Evolutionary conservation across 305 asterid genomes (phyloP).

Genomic region (Petunia hybrid): DNA sequence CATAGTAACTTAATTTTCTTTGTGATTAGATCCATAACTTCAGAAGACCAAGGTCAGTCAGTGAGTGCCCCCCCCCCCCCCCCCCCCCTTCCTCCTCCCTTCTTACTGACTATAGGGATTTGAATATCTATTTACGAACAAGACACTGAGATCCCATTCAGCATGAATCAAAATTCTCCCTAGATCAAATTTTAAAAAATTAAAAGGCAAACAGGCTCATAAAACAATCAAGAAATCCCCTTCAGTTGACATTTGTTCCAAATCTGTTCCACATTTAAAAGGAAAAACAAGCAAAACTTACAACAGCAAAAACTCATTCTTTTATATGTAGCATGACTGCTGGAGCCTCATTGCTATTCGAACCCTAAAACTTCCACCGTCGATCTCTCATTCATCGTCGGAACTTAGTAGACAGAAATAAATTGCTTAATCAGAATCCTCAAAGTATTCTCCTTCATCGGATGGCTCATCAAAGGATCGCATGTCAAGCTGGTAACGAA

Average conservation of each 20-base stretch:
- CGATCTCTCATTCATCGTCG: not conserved
- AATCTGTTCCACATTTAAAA: slow-evolving; percentile 14
- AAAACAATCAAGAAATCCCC: slow-evolving; percentile 15
- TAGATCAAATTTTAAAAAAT: not conserved
- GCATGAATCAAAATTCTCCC: slow-evolving; percentile 4
- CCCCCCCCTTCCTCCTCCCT: not conserved
- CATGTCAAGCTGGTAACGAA: slow-evolving; percentile 59
- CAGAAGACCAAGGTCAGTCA: slow-evolving; percentile 1
- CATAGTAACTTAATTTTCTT: not conserved
- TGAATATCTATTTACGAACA: not conserved
- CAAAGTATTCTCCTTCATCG: slow-evolving; percentile 49
- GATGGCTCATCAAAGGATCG: slow-evolving; percentile 56
- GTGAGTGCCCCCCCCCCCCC: not conserved
- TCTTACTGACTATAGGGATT: slow-evolving; percentile 1
- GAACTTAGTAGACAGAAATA: not conserved
- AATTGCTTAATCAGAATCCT: slow-evolving; percentile 45
- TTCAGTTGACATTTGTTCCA: not conserved
- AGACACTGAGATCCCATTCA: not conserved
- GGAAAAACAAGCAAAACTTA: slow-evolving; percentile 20
- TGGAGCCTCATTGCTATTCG: slow-evolving; percentile 26
- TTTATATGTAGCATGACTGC: slow-evolving; percentile 13
- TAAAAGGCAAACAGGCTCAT: slow-evolving; percentile 5
- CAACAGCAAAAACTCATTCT: slow-evolving; percentile 21
- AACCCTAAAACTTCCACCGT: slow-evolving; percentile 28
- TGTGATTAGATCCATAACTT: slow-evolving; percentile 4